Percentiles rank a stretch among this genome's conserved stretches.
phyloP scores from a whole-genome alignment of 768 basidiomycete species.

The Lactarius quietus region DNA sequence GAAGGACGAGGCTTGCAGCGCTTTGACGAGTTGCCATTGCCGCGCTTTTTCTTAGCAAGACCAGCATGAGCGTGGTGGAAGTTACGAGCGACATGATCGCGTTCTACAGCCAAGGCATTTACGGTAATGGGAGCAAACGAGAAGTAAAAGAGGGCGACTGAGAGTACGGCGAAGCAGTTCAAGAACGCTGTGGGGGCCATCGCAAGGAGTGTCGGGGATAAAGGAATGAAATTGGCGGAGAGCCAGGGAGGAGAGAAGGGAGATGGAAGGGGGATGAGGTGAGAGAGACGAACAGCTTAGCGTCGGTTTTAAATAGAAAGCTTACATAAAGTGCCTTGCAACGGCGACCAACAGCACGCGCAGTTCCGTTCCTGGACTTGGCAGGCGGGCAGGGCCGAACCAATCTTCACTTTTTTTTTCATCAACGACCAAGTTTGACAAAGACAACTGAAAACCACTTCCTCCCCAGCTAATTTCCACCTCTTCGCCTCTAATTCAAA shows the following conservation, averaged over 20 bases:
- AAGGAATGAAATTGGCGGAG: constrained; percentile 13
- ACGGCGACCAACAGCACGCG: neutral
- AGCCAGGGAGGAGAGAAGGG: neutral
- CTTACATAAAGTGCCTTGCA: constrained; percentile 8
- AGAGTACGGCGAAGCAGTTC: constrained; percentile 54
- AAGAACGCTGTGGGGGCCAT: constrained; percentile 54
- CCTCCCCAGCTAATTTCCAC: constrained; percentile 44
- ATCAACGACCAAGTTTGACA: constrained; percentile 76
- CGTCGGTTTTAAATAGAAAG: neutral
- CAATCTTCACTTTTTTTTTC: constrained; percentile 42
- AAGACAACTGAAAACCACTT: constrained; percentile 80
- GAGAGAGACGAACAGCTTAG: neutral
- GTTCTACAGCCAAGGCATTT: constrained; percentile 48
- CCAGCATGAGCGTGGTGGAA: constrained; percentile 42
- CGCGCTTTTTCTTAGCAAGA: constrained; percentile 50
- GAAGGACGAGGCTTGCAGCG: constrained; percentile 54
- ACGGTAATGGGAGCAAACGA: constrained; percentile 46
- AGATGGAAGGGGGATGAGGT: neutral
- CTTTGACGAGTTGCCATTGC: constrained; percentile 34
- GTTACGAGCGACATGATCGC: constrained; percentile 43
- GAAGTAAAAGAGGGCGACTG: constrained; percentile 53
- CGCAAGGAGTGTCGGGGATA: neutral
- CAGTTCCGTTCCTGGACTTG: neutral
- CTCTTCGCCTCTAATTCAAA: constrained; percentile 53
- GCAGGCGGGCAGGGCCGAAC: constrained; percentile 10